These are phyloP conservation scores for Aspergillus nanangensis DNA, from an alignment of 495 filamentous ascomycete species.

Conservation along the genomic window DNA sequence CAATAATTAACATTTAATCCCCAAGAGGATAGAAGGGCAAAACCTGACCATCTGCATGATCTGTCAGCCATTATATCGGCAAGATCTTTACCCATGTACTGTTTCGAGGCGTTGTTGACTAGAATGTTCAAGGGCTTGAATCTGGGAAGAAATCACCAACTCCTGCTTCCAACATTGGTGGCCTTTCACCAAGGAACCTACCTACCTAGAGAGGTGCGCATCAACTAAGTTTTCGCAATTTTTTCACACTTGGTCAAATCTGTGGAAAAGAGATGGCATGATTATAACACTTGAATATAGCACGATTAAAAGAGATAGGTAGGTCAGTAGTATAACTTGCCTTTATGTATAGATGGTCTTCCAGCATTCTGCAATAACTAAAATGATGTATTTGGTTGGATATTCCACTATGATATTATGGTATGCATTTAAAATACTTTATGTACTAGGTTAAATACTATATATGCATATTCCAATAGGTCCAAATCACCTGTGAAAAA, in stretches of 20 bases:
- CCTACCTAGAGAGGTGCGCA: conserved; percentile 43
- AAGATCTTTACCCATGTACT: conserved; percentile 49
- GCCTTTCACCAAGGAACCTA: background rate
- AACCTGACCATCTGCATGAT: conserved; percentile 42
- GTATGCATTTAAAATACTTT: too few species aligned
- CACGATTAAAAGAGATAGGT: too few species aligned
- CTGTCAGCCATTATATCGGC: conserved; percentile 10
- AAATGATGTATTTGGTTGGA: too few species aligned
- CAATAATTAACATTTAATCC: conserved; percentile 17
- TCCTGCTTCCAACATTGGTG: background rate
- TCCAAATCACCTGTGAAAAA: too few species aligned
- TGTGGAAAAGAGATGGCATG: conserved; percentile 43
- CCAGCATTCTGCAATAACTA: too few species aligned
- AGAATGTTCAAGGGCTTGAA: conserved; percentile 50
- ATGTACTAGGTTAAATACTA: too few species aligned
- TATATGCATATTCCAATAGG: too few species aligned
- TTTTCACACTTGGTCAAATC: conserved; percentile 44
- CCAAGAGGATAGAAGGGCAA: conserved; percentile 47
- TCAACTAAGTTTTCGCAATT: conserved; percentile 46
- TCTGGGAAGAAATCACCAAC: conserved; percentile 11
- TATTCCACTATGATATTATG: too few species aligned
- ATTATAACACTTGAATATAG: too few species aligned
- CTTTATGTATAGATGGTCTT: too few species aligned
- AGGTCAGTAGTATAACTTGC: too few species aligned
- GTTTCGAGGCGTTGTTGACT: conserved; percentile 59